Evolutionary conservation across 2,329 filamentous ascomycete genomes (phyloP).

Genomic region (Penicillium brevicompactum): DNA sequence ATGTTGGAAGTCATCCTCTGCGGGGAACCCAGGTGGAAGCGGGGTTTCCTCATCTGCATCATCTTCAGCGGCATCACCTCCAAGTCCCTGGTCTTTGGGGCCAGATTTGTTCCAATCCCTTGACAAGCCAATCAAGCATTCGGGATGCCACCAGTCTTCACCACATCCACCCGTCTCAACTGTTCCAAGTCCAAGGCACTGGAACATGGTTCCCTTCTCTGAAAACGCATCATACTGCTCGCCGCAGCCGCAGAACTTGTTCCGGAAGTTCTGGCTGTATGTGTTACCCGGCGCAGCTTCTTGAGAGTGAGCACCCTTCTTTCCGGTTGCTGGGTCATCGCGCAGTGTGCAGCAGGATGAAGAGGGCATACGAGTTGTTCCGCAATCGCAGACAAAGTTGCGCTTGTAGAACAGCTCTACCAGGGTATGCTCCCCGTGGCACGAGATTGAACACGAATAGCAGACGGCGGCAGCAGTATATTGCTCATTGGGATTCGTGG

Average conservation of each 20-base stretch:
- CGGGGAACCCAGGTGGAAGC: conserved; percentile 81
- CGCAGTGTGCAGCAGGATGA: conserved; percentile 76
- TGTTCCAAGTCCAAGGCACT: conserved; percentile 84
- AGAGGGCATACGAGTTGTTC: conserved; percentile 75
- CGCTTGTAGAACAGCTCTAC: conserved; percentile 96
- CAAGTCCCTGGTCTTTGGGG: conserved; percentile 19
- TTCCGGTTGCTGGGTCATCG: conserved; percentile 70
- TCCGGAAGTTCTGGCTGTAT: conserved; percentile 96
- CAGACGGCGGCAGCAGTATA: conserved; percentile 82
- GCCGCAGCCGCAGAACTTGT: conserved; percentile 86
- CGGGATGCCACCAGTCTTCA: conserved; percentile 97
- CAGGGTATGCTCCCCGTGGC: conserved; percentile 90
- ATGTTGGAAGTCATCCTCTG: conserved; percentile 84
- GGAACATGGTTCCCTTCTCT: conserved; percentile 97
- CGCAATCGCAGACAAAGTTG: conserved; percentile 95
- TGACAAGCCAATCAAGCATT: conserved; percentile 81
- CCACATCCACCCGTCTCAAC: conserved; percentile 84
- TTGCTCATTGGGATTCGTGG: conserved; percentile 61
- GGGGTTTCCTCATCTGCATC: conserved; percentile 58
- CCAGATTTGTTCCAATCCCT: conserved; percentile 61
- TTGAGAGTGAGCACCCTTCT: conserved; percentile 79
- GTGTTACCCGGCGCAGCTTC: conserved; percentile 69
- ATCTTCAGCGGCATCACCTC: conserved; percentile 24
- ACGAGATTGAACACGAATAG: conserved; percentile 95
- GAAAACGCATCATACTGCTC: conserved; percentile 85